Conservation (phyloP, 2,329 filamentous ascomycete species). For the Fusarium pseudonygamai region DNA sequence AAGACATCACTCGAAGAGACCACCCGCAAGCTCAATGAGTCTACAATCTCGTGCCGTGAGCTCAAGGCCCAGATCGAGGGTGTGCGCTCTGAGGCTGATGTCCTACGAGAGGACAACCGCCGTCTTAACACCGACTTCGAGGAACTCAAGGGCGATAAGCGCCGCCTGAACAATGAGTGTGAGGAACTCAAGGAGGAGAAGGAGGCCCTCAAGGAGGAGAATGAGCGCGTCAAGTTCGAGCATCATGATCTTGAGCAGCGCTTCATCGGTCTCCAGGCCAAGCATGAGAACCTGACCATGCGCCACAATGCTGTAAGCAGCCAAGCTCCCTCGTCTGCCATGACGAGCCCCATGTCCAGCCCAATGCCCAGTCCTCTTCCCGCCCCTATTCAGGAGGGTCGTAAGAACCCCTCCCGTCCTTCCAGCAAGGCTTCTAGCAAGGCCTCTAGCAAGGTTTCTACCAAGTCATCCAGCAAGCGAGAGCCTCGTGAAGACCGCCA, state of each 20-base stretch:
- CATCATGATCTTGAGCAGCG: conserved; percentile 42
- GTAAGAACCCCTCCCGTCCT: conserved; percentile 43
- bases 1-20: conserved; percentile 33
- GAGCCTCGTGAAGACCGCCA: conserved; percentile 41
- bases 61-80: conserved; percentile 42
- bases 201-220: conserved; percentile 38
- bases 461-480: conserved; percentile 37
- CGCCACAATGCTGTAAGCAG: conserved; percentile 42
- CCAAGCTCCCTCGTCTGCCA: conserved; percentile 33
- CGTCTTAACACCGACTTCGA: conserved; percentile 39
- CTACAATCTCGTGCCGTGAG: conserved; percentile 37
- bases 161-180: conserved; percentile 42
- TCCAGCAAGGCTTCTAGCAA: conserved; percentile 46
- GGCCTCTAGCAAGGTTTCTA: conserved; percentile 40
- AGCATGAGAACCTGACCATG: conserved; percentile 44
- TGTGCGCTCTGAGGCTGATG: conserved; percentile 39
- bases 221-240: conserved; percentile 43
- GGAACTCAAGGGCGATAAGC: conserved; percentile 41
- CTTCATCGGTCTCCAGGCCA: conserved; percentile 42
- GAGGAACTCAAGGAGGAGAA: conserved; percentile 38
- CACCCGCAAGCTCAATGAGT: conserved; percentile 28
- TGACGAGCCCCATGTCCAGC: conserved; percentile 41
- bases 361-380: conserved; percentile 38
- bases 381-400: conserved; percentile 40
- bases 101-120: conserved; percentile 41